phyloP scores from a whole-genome alignment of 1,139 yeast genomes.

The Blastobotrys niveus region DNA sequence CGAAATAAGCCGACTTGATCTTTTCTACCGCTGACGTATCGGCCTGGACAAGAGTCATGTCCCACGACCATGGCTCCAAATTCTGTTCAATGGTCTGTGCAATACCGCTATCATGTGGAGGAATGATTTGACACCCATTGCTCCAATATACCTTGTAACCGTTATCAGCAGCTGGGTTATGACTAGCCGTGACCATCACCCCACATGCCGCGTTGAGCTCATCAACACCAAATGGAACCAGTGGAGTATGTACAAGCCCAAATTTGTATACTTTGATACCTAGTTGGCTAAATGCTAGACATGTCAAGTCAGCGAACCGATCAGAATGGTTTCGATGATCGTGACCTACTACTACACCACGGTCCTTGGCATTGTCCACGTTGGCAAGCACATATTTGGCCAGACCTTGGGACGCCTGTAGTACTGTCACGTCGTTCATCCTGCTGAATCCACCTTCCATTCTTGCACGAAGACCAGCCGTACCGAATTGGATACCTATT shows the following conservation, averaged over 20 bases:
- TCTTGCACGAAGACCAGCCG: constrained; percentile 81
- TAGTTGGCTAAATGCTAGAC: constrained; percentile 60
- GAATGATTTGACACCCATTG: constrained; percentile 93
- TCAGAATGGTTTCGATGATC: constrained; percentile 83
- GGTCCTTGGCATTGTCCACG: constrained; percentile 30
- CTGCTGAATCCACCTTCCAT: constrained; percentile 90
- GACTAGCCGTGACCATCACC: constrained; percentile 95
- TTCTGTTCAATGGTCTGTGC: constrained; percentile 58
- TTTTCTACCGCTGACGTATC: constrained; percentile 14
- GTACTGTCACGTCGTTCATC: constrained; percentile 83
- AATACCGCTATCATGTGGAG: constrained; percentile 78
- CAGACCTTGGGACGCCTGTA: constrained; percentile 91
- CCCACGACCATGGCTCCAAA: constrained; percentile 51
- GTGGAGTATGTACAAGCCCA: constrained; percentile 74
- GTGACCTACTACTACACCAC: constrained; percentile 74
- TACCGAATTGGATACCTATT: constrained; percentile 71
- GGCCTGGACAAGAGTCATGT: constrained; percentile 11
- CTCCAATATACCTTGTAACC: constrained; percentile 93
- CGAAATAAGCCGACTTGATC: constrained; percentile 24
- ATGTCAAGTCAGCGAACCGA: constrained; percentile 73
- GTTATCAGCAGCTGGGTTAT: constrained; percentile 87
- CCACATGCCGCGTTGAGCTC: constrained; percentile 63
- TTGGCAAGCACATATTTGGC: constrained; percentile 51
- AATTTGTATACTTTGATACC: constrained; percentile 68
- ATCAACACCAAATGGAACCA: constrained; percentile 85